Conservation (phyloP, 2,329 filamentous ascomycete species). For the Botrytis fragariae region DNA sequence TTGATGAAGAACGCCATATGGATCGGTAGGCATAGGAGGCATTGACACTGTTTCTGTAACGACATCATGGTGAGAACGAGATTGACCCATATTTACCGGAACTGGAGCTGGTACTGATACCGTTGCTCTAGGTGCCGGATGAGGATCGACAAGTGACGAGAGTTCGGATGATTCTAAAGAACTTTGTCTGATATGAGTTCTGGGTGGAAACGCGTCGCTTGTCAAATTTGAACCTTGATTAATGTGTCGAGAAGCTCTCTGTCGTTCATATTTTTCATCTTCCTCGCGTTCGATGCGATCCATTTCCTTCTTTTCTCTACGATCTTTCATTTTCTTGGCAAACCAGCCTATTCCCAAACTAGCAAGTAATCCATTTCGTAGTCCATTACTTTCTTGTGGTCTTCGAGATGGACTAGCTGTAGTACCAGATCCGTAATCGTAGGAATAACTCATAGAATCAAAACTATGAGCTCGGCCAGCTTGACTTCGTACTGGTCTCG, state of each 20-base stretch:
- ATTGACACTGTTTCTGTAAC: slow-evolving; percentile 44
- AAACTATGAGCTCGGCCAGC: slow-evolving; percentile 46
- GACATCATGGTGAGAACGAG: slow-evolving; percentile 44
- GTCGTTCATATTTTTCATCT: slow-evolving; percentile 49
- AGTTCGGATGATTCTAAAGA: slow-evolving; percentile 35
- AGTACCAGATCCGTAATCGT: slow-evolving; percentile 47
- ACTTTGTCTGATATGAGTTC: slow-evolving; percentile 42
- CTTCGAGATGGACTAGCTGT: slow-evolving; percentile 57
- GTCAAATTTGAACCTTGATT: slow-evolving; percentile 59
- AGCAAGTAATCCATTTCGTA: slow-evolving; percentile 51
- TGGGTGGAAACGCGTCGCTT: slow-evolving; percentile 60
- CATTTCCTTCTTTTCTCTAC: slow-evolving; percentile 45
- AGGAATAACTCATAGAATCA: slow-evolving; percentile 51
- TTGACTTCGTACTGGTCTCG: slow-evolving; percentile 45
- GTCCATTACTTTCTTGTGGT: slow-evolving; percentile 32
- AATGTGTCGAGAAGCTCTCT: slow-evolving; percentile 57
- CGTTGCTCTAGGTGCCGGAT: slow-evolving; percentile 39
- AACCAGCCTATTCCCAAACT: slow-evolving; percentile 68
- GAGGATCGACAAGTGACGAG: slow-evolving; percentile 35
- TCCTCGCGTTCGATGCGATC: slow-evolving; percentile 42
- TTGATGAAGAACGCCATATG: slow-evolving; percentile 45
- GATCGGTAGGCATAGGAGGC: slow-evolving; percentile 55
- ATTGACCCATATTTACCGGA: slow-evolving; percentile 24
- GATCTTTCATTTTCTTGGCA: slow-evolving; percentile 61
- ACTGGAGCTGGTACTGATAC: slow-evolving; percentile 41